Evolutionary conservation across 257 asterid species (phyloP), one percentile per base, ranked within the genome.

Genomic region (Fraxinus americana): DNA sequence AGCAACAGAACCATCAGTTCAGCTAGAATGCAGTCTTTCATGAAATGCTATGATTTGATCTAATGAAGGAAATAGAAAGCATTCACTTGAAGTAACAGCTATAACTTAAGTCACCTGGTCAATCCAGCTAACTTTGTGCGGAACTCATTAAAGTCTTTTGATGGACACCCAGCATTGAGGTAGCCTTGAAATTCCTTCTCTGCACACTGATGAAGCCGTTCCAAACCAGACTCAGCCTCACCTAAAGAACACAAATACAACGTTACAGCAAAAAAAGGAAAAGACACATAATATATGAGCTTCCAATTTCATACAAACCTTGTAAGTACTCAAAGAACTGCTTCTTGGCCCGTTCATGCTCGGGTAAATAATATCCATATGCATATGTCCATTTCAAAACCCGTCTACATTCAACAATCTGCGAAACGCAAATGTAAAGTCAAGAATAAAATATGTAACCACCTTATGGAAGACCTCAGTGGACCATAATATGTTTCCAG

Each of bases 311-410:
- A 38, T 50, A 36, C 77, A 69, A 52, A 94, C 98, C 98, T 86
- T 94, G 99, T 80, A 94, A 81, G 86, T 94, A 94, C 89, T 94
- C 97, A 78, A 94, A 94, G 79, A 94, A 94, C 84, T 85, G 97
- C 77, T 92, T 92, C 83, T 89, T 94, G 41, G 92, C 91, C 50
- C 78, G 90, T 85, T 92, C 97, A 38, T 84, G 85, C 88, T 92
- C 97, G 12, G 94, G 91, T 63, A 91, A 80, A 88, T 94, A 94
- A 86, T 43, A 94, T 70, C 99, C 99, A 87, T 94, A 94, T 57
- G 99, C 92, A 85, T 94, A 94, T 5, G 98, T 94, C 99, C 99
- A 94, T 77, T 89, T 91, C 75, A 94, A 86, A 75, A 94, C 99
- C 83, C 98, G 86, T 80, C 99, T 91, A 80, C 98, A 94, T 88